Evolutionary conservation across 768 basidiomycete genomes (phyloP).

Genomic region (Clitopilus passeckerianus): DNA sequence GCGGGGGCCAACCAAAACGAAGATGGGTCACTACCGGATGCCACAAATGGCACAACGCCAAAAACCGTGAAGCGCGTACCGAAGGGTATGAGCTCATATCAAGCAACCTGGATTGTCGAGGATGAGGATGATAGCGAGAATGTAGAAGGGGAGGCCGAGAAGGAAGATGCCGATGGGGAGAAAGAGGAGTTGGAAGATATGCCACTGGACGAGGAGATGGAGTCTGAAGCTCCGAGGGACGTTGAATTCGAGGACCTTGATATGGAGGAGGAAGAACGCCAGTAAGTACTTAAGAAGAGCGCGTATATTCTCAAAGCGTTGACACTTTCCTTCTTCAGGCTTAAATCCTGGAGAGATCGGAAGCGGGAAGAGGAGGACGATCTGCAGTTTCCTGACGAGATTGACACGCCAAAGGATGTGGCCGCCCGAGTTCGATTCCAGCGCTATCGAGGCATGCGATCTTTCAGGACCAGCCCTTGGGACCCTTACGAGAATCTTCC

Average conservation of each 20-base stretch:
- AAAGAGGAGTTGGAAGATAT: constrained; percentile 63
- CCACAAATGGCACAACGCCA: constrained; percentile 68
- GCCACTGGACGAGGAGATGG: constrained; percentile 52
- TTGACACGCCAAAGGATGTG: constrained; percentile 87
- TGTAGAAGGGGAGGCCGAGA: constrained; percentile 26
- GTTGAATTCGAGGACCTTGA: constrained; percentile 75
- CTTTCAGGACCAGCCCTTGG: constrained; percentile 95
- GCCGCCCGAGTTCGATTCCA: constrained; percentile 82
- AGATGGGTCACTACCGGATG: constrained; percentile 53
- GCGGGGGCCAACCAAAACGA: constrained; percentile 25
- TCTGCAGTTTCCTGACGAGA: constrained; percentile 89
- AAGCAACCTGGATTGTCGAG: constrained; percentile 94
- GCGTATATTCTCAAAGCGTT: not conserved
- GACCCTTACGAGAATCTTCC: constrained; percentile 96
- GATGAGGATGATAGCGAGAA: constrained; percentile 62
- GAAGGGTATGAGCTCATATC: constrained; percentile 95
- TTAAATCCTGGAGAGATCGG: constrained; percentile 65
- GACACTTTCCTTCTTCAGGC: constrained; percentile 29
- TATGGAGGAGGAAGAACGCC: constrained; percentile 78
- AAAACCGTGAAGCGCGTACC: constrained; percentile 79
- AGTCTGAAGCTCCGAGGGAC: constrained; percentile 44
- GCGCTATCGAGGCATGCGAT: constrained; percentile 85
- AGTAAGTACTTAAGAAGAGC: constrained; percentile 44
- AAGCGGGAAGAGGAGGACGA: constrained; percentile 78
- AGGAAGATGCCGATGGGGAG: constrained; percentile 43